These are phyloP conservation scores for Shiraia bambusicola DNA, from an alignment of 2,329 filamentous ascomycete species.

Conservation along the genomic window DNA sequence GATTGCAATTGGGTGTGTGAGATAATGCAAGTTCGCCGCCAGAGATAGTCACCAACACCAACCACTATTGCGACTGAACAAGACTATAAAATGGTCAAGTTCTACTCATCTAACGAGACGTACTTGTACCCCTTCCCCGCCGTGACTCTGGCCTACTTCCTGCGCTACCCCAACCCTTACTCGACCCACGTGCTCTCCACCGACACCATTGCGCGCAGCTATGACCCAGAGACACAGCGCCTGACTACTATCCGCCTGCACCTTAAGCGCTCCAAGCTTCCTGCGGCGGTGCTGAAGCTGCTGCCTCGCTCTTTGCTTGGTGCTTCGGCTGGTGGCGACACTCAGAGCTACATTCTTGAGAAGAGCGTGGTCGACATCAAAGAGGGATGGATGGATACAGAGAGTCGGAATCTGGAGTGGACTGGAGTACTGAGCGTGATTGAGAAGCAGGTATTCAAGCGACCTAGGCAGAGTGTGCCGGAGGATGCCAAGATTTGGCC, in stretches of 20 bases:
- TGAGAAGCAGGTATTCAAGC: conserved; percentile 70
- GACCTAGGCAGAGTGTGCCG: conserved; percentile 38
- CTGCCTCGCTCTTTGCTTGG: conserved; percentile 70
- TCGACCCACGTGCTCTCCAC: conserved; percentile 79
- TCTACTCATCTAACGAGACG: conserved; percentile 61
- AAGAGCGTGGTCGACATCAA: conserved; percentile 76
- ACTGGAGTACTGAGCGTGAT: conserved; percentile 77
- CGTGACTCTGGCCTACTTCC: conserved; percentile 85
- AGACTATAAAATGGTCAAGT: conserved; percentile 51
- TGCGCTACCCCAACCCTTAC: conserved; percentile 86
- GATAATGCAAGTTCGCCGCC: conserved; percentile 32
- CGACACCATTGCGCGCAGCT: conserved; percentile 74
- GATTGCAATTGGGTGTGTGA: conserved; percentile 25
- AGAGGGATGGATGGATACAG: conserved; percentile 80
- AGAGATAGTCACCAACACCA: conserved; percentile 21
- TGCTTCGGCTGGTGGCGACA: conserved; percentile 59
- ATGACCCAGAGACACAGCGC: conserved; percentile 72
- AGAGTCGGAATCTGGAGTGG: conserved; percentile 79
- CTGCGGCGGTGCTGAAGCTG: conserved; percentile 72
- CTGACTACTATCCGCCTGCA: conserved; percentile 78
- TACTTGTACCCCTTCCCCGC: conserved; percentile 82
- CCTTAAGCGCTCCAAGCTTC: conserved; percentile 78
- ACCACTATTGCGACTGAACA: not conserved
- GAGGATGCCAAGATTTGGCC: conserved; percentile 32
- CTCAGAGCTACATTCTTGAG: conserved; percentile 79